Base-by-base conservation (phyloP, 1,284 basidiomycete genomes). In the Cutaneotrichosporon arboriforme region DNA sequence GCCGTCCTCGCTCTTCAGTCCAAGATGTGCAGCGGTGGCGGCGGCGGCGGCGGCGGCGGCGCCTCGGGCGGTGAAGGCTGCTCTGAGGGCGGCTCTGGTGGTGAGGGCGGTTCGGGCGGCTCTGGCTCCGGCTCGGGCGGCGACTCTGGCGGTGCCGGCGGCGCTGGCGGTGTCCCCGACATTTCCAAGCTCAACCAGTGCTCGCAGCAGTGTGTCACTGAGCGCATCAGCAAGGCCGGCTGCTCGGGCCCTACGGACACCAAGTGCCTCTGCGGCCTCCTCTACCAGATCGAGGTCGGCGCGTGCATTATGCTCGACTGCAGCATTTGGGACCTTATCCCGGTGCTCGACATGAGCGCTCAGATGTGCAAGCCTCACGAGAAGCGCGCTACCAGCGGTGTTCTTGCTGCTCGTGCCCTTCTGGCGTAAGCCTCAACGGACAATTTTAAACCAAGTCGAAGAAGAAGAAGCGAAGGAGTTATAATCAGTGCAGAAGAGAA, bases 221-320 rank as follows among this genome's bases (percentile, higher is more conserved):
- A 40, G n/a, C 14, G 44, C 4, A 13, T 46, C 17, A 17, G n/a
- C 33, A 36, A 33, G 38, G 20, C 34, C 13, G 46, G 46, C 41
- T 52, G 51, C 51, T n/a, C 33, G n/a, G 51, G 51, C 8, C 40
- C 41, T 15, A 45, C 22, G 14, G 52, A 53, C 52, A 53, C 35
- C 3, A 41, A 23, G 18, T 53, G 52, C 36, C 36, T 53, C 35
- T 53, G 52, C 35, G 23, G 21, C 8, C 21, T 22, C 5, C 21
- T 22, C 21, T 41, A 22, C 40, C 21, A 21, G 21, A 49, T 22
- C 40, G 40, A 21, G 4, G 40, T 22, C 40, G 15, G 21, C 13
- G 21, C 5, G 2, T 41, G 40, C 40, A 21, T 41, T 13, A 22
- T 23, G 40, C 7, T 15, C 40, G 14, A 41, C 21, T 41, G 40